A percentile compares a stretch with the other conserved stretches of the same genome.
These are phyloP conservation scores for Puccinia horiana DNA, from an alignment of 1,284 basidiomycete species.

Conservation along the genomic window DNA sequence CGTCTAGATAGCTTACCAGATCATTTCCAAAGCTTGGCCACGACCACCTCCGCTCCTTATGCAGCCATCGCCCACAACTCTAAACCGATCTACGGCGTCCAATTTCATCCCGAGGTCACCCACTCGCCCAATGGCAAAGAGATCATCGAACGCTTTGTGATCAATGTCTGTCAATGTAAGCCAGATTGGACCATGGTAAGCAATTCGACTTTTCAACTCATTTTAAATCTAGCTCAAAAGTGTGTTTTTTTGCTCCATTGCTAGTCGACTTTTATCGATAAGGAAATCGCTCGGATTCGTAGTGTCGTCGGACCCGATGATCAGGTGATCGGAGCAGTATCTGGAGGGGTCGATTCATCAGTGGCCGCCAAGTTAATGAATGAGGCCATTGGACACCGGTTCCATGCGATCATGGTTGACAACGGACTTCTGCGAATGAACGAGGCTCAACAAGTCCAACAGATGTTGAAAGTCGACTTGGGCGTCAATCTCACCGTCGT, in stretches of 20 bases:
- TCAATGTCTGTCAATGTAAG: conserved; percentile 79
- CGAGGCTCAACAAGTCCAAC: conserved; percentile 89
- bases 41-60: conserved; percentile 83
- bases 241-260: not conserved
- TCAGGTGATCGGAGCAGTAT: conserved; percentile 95
- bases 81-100: conserved; percentile 91
- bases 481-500: conserved; percentile 96
- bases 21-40: conserved; percentile 83
- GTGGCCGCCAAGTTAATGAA: conserved; percentile 99
- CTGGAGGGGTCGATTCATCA: conserved; percentile 95
- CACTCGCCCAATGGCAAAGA: conserved; percentile 88
- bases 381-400: conserved; percentile 98
- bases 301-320: conserved; percentile 93
- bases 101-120: conserved; percentile 99
- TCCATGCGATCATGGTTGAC: conserved; percentile 99
- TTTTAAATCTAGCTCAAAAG: not conserved
- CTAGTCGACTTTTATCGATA: conserved; percentile 94
- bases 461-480: conserved; percentile 89
- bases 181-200: conserved; percentile 91
- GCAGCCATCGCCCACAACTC: conserved; percentile 89
- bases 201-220: conserved; percentile 18
- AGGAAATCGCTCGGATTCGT: conserved; percentile 91
- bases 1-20: conserved; percentile 80
- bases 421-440: conserved; percentile 93
- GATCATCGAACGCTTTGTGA: conserved; percentile 83